Percentiles rank a stretch among this genome's conserved stretches.
Evolutionary conservation across 208 protist species (phyloP).

Genomic region (Leishmania aethiopica): DNA sequence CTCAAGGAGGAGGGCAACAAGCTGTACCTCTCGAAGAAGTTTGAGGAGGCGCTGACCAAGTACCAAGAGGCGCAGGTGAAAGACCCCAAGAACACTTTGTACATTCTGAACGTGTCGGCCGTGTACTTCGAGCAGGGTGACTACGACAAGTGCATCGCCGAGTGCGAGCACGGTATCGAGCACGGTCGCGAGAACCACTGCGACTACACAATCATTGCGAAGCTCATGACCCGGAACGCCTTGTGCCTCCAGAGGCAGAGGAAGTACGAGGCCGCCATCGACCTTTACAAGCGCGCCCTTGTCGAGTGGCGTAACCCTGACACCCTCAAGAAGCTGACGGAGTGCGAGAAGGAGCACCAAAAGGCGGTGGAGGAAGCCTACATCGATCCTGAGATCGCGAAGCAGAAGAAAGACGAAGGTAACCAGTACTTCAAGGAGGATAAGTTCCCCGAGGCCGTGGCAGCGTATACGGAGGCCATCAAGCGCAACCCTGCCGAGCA

Average conservation of each 20-base stretch:
- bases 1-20: conserved; percentile 95
- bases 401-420: conserved; percentile 93
- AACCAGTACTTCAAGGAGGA: conserved; percentile 96
- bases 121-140: conserved; percentile 95
- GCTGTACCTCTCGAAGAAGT: conserved; percentile 94
- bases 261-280: conserved; percentile 87
- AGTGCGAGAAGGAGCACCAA: conserved; percentile 91
- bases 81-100: conserved; percentile 89
- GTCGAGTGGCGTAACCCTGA: conserved; percentile 95
- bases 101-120: conserved; percentile 91
- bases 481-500: conserved; percentile 95
- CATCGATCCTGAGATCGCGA: conserved; percentile 88
- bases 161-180: conserved; percentile 91
- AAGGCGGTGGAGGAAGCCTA: conserved; percentile 92
- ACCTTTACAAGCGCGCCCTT: conserved; percentile 88
- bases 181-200: conserved; percentile 86
- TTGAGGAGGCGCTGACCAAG: conserved; percentile 92
- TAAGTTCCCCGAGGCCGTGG: conserved; percentile 95
- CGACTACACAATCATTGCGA: conserved; percentile 93
- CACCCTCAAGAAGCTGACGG: conserved; percentile 86
- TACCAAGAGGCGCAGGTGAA: conserved; percentile 87
- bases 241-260: conserved; percentile 87
- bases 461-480: conserved; percentile 93
- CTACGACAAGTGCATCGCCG: conserved; percentile 92
- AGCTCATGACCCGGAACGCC: conserved; percentile 91